phyloP scores from a whole-genome alignment of 805 yeast genomes.

The Saccharomycopsis oosterbeekiorum region DNA sequence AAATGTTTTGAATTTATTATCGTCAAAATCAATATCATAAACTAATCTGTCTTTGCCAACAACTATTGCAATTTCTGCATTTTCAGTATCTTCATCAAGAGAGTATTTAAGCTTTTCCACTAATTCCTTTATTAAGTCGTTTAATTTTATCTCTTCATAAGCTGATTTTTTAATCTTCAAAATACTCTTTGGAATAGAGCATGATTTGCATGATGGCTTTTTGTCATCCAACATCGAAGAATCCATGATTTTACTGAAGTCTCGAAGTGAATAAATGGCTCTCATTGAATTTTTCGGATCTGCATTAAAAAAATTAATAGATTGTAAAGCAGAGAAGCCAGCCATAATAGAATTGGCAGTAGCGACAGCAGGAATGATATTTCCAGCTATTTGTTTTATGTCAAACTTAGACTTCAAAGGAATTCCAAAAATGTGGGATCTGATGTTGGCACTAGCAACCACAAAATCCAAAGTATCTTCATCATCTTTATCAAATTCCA shows the following conservation, averaged over 20 bases:
- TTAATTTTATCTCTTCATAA: slow-evolving; percentile 30
- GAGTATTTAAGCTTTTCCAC: slow-evolving; percentile 42
- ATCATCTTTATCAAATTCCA: slow-evolving; percentile 91
- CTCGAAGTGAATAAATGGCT: slow-evolving; percentile 43
- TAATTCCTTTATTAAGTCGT: slow-evolving; percentile 43
- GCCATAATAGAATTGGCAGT: slow-evolving; percentile 95
- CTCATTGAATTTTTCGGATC: slow-evolving; percentile 29
- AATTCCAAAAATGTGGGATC: slow-evolving; percentile 63
- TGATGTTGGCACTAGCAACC: slow-evolving; percentile 70
- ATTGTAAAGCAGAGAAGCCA: slow-evolving; percentile 72
- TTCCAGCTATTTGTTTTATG: slow-evolving; percentile 91
- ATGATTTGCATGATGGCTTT: slow-evolving; percentile 63
- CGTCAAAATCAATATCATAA: slow-evolving; percentile 85
- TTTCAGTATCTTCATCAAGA: slow-evolving; percentile 32
- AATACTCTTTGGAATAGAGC: slow-evolving; percentile 47
- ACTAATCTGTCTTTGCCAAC: slow-evolving; percentile 51
- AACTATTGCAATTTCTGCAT: slow-evolving; percentile 37
- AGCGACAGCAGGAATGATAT: slow-evolving; percentile 96
- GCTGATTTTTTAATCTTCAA: slow-evolving; percentile 26
- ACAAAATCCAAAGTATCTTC: slow-evolving; percentile 85
- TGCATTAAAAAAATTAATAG: slow-evolving; percentile 35
- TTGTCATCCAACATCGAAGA: slow-evolving; percentile 53
- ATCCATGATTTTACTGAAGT: slow-evolving; percentile 54
- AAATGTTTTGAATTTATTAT: slow-evolving; percentile 45
- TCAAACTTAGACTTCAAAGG: slow-evolving; percentile 71